Evolutionary conservation across 352 stramenopile species (phyloP).

Genomic region (Paralagenidium karlingii): DNA sequence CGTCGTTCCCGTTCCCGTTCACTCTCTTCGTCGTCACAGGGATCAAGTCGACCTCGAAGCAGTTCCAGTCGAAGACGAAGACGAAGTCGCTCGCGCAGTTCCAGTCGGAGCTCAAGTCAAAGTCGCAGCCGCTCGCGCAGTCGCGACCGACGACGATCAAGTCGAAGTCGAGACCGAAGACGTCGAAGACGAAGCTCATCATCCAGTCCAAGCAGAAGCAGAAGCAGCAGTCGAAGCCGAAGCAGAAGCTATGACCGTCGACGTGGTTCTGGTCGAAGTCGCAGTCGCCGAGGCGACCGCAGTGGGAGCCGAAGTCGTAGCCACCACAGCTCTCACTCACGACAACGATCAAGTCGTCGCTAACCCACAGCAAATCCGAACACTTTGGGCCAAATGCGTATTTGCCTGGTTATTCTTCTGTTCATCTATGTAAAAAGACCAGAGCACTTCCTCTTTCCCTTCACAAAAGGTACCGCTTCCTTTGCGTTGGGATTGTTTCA

Average conservation of each 20-base stretch:
- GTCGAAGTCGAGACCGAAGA: slow-evolving; percentile 10
- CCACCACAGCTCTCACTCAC: slow-evolving; percentile 11
- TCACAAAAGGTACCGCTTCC: too few relatives aligned
- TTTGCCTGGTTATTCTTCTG: too few relatives aligned
- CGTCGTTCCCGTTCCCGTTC: too few relatives aligned
- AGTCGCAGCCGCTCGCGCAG: slow-evolving; percentile 2
- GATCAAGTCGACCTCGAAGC: slow-evolving; percentile 1
- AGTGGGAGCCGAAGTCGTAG: slow-evolving; percentile 3
- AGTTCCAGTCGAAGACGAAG: background rate
- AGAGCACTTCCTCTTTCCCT: too few relatives aligned
- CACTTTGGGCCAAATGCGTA: too few relatives aligned
- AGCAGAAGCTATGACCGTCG: too few relatives aligned
- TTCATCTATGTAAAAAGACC: too few relatives aligned
- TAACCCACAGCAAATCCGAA: too few relatives aligned
- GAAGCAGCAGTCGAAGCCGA: slow-evolving; percentile 13
- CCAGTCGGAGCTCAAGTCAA: background rate
- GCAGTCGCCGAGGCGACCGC: slow-evolving; percentile 3
- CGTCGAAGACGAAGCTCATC: slow-evolving; percentile 1
- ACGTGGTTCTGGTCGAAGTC: slow-evolving; percentile 7
- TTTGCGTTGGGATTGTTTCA: too few relatives aligned
- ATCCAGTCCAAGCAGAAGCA: slow-evolving; percentile 8
- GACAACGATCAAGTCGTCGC: too few relatives aligned
- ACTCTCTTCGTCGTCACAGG: background rate
- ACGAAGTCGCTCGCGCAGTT: background rate
- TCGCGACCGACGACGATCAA: slow-evolving; percentile 5